These are phyloP conservation scores for Platanthera guangdongensis DNA, from an alignment of 106 monocot genomes.

Conservation along the genomic window DNA sequence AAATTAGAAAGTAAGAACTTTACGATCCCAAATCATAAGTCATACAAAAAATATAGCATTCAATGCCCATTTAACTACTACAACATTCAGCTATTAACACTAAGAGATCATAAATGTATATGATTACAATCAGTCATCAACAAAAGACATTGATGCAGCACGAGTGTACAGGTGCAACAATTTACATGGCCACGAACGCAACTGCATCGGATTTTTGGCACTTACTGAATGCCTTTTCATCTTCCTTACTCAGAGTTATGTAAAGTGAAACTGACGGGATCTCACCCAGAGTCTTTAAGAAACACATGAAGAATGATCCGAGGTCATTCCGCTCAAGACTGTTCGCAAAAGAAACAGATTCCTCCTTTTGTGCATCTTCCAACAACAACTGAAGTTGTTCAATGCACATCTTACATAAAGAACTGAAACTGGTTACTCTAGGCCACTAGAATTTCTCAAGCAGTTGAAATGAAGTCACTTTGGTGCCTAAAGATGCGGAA, in stretches of 20 bases:
- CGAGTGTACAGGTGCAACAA: too few relatives aligned
- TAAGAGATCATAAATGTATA: too few relatives aligned
- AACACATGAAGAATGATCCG: constrained; percentile 70
- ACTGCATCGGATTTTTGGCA: too few relatives aligned
- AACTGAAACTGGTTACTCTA: constrained; percentile 57
- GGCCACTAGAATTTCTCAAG: constrained; percentile 98
- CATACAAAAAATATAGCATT: too few relatives aligned
- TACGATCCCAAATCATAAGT: too few relatives aligned
- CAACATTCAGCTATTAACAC: too few relatives aligned
- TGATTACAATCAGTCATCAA: too few relatives aligned
- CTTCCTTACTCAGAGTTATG: constrained; percentile 55
- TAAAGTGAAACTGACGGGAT: constrained; percentile 31
- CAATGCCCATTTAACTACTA: too few relatives aligned
- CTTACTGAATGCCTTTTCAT: constrained; percentile 76
- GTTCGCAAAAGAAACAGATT: constrained; percentile 11
- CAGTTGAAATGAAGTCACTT: constrained; percentile 92
- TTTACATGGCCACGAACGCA: too few relatives aligned
- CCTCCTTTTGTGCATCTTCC: constrained; percentile 88
- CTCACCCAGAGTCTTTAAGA: constrained; percentile 60
- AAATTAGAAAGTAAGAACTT: too few relatives aligned
- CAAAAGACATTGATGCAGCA: too few relatives aligned
- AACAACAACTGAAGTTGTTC: constrained; percentile 74
- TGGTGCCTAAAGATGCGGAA: constrained; percentile 86
- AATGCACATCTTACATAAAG: constrained; percentile 66
- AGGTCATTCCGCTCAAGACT: constrained; percentile 55